These are phyloP conservation scores for Epichloe elymi DNA, from an alignment of 2,329 filamentous ascomycete genomes.

Conservation along the genomic window DNA sequence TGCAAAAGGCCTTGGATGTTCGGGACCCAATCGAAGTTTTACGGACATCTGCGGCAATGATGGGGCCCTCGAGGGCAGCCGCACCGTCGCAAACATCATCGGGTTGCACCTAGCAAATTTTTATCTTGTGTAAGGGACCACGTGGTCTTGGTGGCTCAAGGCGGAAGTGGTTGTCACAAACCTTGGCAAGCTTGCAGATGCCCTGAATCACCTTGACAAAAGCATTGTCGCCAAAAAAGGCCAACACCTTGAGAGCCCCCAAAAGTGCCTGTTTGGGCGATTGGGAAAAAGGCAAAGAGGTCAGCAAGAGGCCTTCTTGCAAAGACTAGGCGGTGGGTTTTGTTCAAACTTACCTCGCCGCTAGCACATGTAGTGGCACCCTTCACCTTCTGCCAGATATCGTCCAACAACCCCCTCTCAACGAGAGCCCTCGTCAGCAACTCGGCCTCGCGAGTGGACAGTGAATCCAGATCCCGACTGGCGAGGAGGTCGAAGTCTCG, in stretches of 20 bases:
- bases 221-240: slow-evolving; percentile 26
- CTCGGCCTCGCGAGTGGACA: neutral
- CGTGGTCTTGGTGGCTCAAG: neutral
- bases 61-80: slow-evolving; percentile 37
- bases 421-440: slow-evolving; percentile 4
- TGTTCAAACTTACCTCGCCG: slow-evolving; percentile 12
- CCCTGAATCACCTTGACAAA: slow-evolving; percentile 22
- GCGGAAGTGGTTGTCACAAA: slow-evolving; percentile 5
- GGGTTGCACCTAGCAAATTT: slow-evolving; percentile 29
- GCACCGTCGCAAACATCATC: slow-evolving; percentile 41
- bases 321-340: neutral
- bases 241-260: slow-evolving; percentile 28
- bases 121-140: neutral
- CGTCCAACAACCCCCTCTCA: slow-evolving; percentile 7
- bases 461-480: neutral
- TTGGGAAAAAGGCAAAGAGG: neutral
- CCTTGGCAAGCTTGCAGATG: slow-evolving; percentile 21
- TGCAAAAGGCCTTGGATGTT: slow-evolving; percentile 38
- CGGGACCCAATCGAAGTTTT: slow-evolving; percentile 33
- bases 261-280: slow-evolving; percentile 10
- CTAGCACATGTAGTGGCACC: slow-evolving; percentile 12
- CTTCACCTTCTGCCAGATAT: slow-evolving; percentile 15
- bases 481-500: slow-evolving; percentile 4
- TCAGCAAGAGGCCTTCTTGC: neutral
- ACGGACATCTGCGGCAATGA: slow-evolving; percentile 35